A percentile compares a stretch with the other conserved stretches of the same genome.
Conservation (phyloP, 805 yeast species). For the Zygotorulaspora chibaensis region DNA sequence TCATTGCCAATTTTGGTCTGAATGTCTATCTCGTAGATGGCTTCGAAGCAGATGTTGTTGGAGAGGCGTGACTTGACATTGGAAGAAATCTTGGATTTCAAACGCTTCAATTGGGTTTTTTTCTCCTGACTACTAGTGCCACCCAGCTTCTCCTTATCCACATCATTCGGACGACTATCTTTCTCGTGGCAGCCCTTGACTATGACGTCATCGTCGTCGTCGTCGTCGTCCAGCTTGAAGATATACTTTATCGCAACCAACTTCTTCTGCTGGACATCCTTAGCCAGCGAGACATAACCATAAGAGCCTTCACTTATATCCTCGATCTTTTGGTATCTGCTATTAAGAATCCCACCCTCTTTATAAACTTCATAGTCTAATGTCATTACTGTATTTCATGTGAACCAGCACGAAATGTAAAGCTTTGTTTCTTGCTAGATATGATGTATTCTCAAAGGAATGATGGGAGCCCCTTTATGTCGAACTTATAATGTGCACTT, state of each 20-base stretch:
- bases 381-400: slow-evolving; percentile 15
- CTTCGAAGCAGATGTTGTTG: slow-evolving; percentile 49
- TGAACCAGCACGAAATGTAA: too few species aligned
- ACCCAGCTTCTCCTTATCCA: slow-evolving; percentile 8
- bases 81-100: slow-evolving; percentile 37
- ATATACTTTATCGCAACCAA: slow-evolving; percentile 85
- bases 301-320: slow-evolving; percentile 90
- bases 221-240: slow-evolving; percentile 47
- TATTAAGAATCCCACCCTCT: slow-evolving; percentile 50
- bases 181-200: slow-evolving; percentile 17
- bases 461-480: too few species aligned
- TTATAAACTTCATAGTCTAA: slow-evolving; percentile 40
- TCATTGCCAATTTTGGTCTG: slow-evolving; percentile 55
- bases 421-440: too few species aligned
- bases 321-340: slow-evolving; percentile 61
- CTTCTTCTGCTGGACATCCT: slow-evolving; percentile 49
- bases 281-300: slow-evolving; percentile 86
- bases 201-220: slow-evolving; percentile 12
- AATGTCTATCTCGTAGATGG: slow-evolving; percentile 63
- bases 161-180: slow-evolving; percentile 17
- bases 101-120: slow-evolving; percentile 20
- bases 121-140: slow-evolving; percentile 23
- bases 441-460: too few species aligned
- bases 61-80: slow-evolving; percentile 33
- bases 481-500: too few species aligned